A percentile compares a stretch with the other conserved stretches of the same genome.
Conservation (phyloP, 768 basidiomycete species). For the Amanita polypyramis region DNA sequence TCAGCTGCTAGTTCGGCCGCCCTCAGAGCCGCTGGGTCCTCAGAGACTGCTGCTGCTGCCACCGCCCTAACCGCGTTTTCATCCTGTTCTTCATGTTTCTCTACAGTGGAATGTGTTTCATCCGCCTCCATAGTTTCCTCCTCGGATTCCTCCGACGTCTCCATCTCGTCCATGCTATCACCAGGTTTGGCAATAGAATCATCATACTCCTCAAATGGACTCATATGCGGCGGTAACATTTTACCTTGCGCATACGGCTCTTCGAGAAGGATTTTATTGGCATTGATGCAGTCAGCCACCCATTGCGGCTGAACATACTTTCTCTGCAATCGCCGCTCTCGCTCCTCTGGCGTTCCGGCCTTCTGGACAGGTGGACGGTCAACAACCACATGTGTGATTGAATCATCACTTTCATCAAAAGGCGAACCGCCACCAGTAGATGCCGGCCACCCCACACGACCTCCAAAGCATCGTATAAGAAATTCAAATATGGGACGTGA, state of each 20-base stretch:
- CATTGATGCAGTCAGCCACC: conserved; percentile 94
- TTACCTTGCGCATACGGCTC: conserved; percentile 81
- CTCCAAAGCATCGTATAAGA: conserved; percentile 84
- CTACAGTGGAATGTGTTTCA: not conserved
- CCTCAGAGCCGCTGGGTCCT: conserved; percentile 62
- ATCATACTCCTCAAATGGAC: conserved; percentile 81
- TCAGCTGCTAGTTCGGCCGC: conserved; percentile 92
- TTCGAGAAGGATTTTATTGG: conserved; percentile 72
- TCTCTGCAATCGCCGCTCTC: conserved; percentile 52
- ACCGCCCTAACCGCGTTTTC: conserved; percentile 12
- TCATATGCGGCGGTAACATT: conserved; percentile 86
- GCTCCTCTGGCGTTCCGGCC: conserved; percentile 43
- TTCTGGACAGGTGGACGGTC: conserved; percentile 65
- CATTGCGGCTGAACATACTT: conserved; percentile 96
- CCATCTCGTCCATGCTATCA: conserved; percentile 25
- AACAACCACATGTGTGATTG: conserved; percentile 92
- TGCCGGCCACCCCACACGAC: conserved; percentile 81
- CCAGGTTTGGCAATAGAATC: conserved; percentile 49
- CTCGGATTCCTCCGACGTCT: conserved; percentile 14
- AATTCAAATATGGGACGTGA: conserved; percentile 92
- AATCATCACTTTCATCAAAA: conserved; percentile 62
- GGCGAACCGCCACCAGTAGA: conserved; percentile 79
- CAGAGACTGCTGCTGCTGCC: conserved; percentile 18
- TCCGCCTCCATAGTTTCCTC: not conserved
- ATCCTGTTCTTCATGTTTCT: conserved; percentile 10